A percentile compares a stretch with the other conserved stretches of the same genome.
These are phyloP conservation scores for Cryptococcus sp. DNA, from an alignment of 1,284 basidiomycete genomes.

Conservation along the genomic window DNA sequence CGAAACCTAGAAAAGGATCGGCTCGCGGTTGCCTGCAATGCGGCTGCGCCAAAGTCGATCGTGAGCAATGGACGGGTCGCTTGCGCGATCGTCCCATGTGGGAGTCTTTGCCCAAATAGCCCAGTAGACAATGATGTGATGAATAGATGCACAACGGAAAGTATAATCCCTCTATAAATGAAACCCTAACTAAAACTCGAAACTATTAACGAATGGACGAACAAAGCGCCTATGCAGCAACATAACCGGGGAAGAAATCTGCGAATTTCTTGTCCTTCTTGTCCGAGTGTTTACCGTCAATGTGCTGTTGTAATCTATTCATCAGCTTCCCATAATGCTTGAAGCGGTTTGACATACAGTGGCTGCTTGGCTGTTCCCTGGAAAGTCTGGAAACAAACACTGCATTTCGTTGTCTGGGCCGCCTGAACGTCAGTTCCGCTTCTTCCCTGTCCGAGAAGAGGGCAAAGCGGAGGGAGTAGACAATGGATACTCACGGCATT, in stretches of 20 bases:
- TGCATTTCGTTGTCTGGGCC: slow-evolving; percentile 50
- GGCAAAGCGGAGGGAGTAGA: not conserved
- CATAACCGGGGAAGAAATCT: slow-evolving; percentile 38
- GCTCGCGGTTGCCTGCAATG: too few relatives aligned
- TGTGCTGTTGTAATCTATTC: slow-evolving; percentile 33
- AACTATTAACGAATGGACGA: too few relatives aligned
- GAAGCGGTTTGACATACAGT: slow-evolving; percentile 29
- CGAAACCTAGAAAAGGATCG: too few relatives aligned
- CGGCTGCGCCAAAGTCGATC: too few relatives aligned
- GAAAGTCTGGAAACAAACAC: slow-evolving; percentile 51
- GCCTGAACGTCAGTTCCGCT: slow-evolving; percentile 28
- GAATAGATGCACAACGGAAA: too few relatives aligned
- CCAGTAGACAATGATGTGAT: too few relatives aligned
- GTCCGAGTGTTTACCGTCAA: slow-evolving; percentile 32
- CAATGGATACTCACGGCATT: slow-evolving; percentile 36
- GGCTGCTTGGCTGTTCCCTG: slow-evolving; percentile 50
- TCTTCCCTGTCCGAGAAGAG: slow-evolving; percentile 25
- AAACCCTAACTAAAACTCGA: too few relatives aligned
- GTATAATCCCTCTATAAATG: too few relatives aligned
- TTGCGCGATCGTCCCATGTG: too few relatives aligned
- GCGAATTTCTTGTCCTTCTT: slow-evolving; percentile 18
- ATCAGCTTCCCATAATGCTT: not conserved
- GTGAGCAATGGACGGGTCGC: too few relatives aligned
- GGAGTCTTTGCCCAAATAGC: too few relatives aligned
- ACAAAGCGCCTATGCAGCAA: slow-evolving; percentile 7